Percentiles rank a stretch among this genome's conserved stretches.
phyloP scores from a whole-genome alignment of 2,329 filamentous ascomycete species.

The Paecilomyces niveus region DNA sequence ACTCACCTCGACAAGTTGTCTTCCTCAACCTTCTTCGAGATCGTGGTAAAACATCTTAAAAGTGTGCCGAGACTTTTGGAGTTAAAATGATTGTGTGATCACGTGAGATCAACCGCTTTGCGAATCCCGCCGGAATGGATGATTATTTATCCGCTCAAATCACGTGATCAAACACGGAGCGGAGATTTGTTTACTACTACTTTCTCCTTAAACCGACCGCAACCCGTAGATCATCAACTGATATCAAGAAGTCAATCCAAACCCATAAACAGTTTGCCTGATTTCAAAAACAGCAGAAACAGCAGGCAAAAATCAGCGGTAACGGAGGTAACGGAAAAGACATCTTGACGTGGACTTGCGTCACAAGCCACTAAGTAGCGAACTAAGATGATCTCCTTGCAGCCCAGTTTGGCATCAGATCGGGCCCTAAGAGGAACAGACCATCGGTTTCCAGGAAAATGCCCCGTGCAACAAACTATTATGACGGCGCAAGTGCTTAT shows the following conservation, averaged over 20 bases:
- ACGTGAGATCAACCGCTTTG: constrained; percentile 17
- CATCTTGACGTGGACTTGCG: not conserved
- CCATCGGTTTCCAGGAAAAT: not conserved
- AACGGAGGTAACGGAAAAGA: not conserved
- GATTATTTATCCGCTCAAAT: not conserved
- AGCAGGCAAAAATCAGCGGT: not conserved
- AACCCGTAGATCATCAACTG: not conserved
- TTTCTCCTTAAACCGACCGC: not conserved
- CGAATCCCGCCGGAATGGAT: not conserved
- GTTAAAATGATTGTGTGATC: constrained; percentile 36
- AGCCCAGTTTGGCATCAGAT: not conserved
- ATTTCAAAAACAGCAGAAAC: not conserved
- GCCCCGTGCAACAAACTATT: not conserved
- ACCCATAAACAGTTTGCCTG: not conserved
- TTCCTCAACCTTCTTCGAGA: constrained; percentile 52
- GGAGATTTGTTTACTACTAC: not conserved
- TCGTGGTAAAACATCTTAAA: constrained; percentile 9
- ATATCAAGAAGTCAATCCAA: not conserved
- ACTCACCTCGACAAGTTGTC: constrained; percentile 55
- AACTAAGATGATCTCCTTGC: not conserved
- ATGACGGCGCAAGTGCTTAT: not conserved
- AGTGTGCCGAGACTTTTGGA: constrained; percentile 16
- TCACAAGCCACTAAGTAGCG: not conserved
- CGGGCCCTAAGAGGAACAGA: not conserved
- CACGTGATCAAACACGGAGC: not conserved